These are phyloP conservation scores for Taphrina wiesneri DNA, from an alignment of 1,139 yeast genomes.

Conservation along the genomic window DNA sequence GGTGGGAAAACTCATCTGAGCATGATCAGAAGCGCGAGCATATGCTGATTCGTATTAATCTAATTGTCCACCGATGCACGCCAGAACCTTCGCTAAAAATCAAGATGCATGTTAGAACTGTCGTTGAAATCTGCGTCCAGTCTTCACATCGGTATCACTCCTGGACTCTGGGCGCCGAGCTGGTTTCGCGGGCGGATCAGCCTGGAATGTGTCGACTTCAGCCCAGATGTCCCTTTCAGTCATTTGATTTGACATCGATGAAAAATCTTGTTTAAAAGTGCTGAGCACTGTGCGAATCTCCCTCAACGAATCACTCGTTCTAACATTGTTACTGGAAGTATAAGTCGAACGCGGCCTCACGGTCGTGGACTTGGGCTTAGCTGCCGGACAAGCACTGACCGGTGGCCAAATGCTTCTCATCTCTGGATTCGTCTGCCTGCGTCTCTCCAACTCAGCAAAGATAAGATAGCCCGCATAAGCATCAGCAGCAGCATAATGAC, in stretches of 20 bases:
- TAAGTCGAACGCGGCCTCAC: not conserved
- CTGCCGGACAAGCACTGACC: constrained; percentile 18
- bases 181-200: not conserved
- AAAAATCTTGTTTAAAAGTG: not conserved
- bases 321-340: not conserved
- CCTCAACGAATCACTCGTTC: not conserved
- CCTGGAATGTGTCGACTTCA: not conserved
- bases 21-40: too few relatives aligned
- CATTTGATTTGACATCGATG: not conserved
- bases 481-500: constrained; percentile 28
- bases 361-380: not conserved
- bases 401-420: constrained; percentile 23
- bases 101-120: not conserved
- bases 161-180: not conserved
- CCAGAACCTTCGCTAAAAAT: not conserved
- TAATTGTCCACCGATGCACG: too few relatives aligned
- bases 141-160: not conserved
- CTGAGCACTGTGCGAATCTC: not conserved
- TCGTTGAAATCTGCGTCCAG: not conserved
- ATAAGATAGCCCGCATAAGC: constrained; percentile 31
- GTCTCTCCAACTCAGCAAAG: constrained; percentile 18
- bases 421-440: constrained; percentile 10
- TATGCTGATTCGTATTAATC: too few relatives aligned
- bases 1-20: too few relatives aligned
- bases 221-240: not conserved